Percentiles rank a stretch among this genome's conserved stretches.
Evolutionary conservation across 176 grass and related monocot genomes (phyloP).

Genomic region (Eremochloa ophiuroides): DNA sequence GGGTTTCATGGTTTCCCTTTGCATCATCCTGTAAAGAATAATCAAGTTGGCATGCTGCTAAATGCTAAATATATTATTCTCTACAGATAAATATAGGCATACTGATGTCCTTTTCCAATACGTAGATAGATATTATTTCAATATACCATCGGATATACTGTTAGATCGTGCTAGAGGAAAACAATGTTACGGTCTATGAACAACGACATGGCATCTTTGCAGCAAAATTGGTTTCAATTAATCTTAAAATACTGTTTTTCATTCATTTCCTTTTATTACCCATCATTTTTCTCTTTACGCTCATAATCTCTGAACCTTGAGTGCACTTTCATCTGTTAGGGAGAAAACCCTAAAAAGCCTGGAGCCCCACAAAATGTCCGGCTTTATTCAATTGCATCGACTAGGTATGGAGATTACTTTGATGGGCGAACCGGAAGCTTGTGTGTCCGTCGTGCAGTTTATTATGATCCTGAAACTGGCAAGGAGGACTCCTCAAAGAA

Average conservation of each 20-base stretch:
- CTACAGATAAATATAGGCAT: neutral
- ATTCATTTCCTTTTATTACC: neutral
- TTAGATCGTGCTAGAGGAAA: neutral
- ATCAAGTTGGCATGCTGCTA: too few relatives aligned
- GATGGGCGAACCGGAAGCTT: constrained; percentile 78
- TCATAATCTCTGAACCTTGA: neutral
- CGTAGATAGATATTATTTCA: neutral
- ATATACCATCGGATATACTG: neutral
- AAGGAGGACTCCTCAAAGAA: constrained; percentile 87
- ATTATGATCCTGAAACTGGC: constrained; percentile 87
- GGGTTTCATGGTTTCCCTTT: neutral
- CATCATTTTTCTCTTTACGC: neutral
- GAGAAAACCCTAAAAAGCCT: constrained; percentile 95
- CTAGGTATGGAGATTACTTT: constrained; percentile 85
- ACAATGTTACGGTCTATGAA: neutral
- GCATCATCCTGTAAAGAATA: too few relatives aligned
- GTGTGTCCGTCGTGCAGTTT: constrained; percentile 75
- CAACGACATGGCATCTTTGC: neutral
- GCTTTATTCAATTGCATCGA: constrained; percentile 92
- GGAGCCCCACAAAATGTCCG: constrained; percentile 81
- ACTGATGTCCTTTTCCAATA: neutral
- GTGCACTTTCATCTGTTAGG: constrained; percentile 38
- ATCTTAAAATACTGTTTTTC: neutral
- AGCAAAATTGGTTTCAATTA: neutral
- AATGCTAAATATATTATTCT: neutral